Conservation (phyloP, 768 basidiomycete genomes). For the Candolleomyces eurysporus region DNA sequence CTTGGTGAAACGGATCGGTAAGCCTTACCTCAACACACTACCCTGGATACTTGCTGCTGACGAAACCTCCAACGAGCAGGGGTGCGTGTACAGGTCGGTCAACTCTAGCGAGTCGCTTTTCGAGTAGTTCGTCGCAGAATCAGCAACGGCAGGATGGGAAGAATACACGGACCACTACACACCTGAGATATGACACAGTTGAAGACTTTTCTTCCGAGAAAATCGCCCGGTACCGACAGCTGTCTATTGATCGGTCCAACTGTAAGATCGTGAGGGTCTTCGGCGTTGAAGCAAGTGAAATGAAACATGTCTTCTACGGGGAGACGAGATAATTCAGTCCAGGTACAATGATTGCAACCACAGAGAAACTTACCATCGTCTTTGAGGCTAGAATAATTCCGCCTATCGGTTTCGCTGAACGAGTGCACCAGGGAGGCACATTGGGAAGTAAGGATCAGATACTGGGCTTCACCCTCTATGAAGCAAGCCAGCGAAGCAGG, state of each 20-base stretch:
- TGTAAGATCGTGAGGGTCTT: slow-evolving; percentile 75
- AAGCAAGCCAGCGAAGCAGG: slow-evolving; percentile 81
- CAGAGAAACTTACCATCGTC: slow-evolving; percentile 63
- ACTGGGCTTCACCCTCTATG: slow-evolving; percentile 33
- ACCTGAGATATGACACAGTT: too few relatives aligned
- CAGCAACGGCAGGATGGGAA: too few relatives aligned
- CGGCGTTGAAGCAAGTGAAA: slow-evolving; percentile 88
- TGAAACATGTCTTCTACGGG: slow-evolving; percentile 75
- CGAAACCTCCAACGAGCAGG: too few relatives aligned
- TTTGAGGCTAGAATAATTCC: slow-evolving; percentile 64
- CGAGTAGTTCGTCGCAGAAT: too few relatives aligned
- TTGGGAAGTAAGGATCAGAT: slow-evolving; percentile 4
- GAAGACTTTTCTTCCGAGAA: slow-evolving; percentile 81
- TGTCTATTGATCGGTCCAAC: slow-evolving; percentile 85
- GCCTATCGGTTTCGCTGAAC: slow-evolving; percentile 87
- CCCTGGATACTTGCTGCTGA: too few relatives aligned
- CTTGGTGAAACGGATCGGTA: too few relatives aligned
- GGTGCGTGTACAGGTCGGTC: too few relatives aligned
- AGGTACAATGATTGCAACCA: neutral
- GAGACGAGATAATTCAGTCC: neutral
- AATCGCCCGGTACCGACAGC: slow-evolving; percentile 78
- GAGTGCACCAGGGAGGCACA: slow-evolving; percentile 54
- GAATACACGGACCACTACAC: too few relatives aligned
- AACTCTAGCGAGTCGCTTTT: too few relatives aligned
- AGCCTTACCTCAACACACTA: too few relatives aligned